Conservation (phyloP, 169 alveolate species). For the Eimeria praecox region DNA sequence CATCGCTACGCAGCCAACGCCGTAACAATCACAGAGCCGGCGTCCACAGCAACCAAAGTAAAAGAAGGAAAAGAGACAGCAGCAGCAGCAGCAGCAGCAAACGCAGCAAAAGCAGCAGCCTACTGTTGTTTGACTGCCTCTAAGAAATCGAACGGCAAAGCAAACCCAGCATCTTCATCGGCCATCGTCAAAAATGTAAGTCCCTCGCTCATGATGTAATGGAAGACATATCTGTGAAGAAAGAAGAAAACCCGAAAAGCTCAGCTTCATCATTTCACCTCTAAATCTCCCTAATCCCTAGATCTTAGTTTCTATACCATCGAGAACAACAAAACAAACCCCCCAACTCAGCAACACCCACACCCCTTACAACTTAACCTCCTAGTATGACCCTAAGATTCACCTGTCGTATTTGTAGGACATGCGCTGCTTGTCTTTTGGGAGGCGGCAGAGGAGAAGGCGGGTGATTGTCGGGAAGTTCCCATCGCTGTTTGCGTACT, state of each 20-base stretch:
- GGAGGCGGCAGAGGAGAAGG: conserved; percentile 72
- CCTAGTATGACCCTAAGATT: not conserved
- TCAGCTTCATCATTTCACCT: not conserved
- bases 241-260: not conserved
- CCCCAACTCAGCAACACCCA: not conserved
- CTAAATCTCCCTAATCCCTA: not conserved
- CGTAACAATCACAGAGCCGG: not conserved
- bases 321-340: not conserved
- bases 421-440: conserved; percentile 67
- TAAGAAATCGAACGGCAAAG: conserved; percentile 75
- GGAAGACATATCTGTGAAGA: conserved; percentile 51
- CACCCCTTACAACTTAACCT: not conserved
- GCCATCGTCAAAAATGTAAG: conserved; percentile 76
- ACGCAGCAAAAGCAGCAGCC: conserved; percentile 52
- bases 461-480: conserved; percentile 80
- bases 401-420: conserved; percentile 76
- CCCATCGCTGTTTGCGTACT: conserved; percentile 79
- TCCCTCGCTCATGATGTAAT: conserved; percentile 55
- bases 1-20: not conserved
- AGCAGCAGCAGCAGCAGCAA: conserved; percentile 8
- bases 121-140: conserved; percentile 64
- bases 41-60: not conserved
- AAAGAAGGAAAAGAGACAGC: not conserved
- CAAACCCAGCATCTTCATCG: conserved; percentile 74
- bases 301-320: not conserved